phyloP scores from a whole-genome alignment of 768 basidiomycete genomes.

The Lactarius indigo region DNA sequence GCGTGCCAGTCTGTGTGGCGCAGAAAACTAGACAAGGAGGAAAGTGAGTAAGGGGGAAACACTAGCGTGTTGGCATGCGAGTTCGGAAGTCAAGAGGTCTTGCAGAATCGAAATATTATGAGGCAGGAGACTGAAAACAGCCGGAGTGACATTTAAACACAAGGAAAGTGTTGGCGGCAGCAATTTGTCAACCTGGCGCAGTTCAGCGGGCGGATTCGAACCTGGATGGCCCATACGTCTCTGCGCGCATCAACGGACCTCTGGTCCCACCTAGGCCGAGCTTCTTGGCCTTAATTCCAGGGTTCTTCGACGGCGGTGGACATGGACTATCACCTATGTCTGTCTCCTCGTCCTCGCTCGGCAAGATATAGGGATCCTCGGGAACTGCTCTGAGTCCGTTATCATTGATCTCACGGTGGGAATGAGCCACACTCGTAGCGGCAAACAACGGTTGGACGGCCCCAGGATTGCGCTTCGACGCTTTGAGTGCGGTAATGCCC shows the following conservation, averaged over 20 bases:
- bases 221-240: constrained; percentile 65
- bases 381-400: constrained; percentile 55
- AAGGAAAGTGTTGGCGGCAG: background rate
- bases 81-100: background rate
- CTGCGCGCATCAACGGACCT: constrained; percentile 52
- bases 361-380: constrained; percentile 60
- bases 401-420: constrained; percentile 48
- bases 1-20: background rate
- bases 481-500: constrained; percentile 34
- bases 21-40: background rate
- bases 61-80: background rate
- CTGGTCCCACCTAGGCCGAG: constrained; percentile 33
- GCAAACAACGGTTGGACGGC: constrained; percentile 53
- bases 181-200: constrained; percentile 27
- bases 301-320: constrained; percentile 66
- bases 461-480: constrained; percentile 64
- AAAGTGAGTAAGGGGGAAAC: background rate
- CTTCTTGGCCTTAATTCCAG: constrained; percentile 57
- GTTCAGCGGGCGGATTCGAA: constrained; percentile 35
- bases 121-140: background rate
- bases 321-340: constrained; percentile 87
- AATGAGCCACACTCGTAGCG: constrained; percentile 64
- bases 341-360: constrained; percentile 71
- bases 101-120: background rate
- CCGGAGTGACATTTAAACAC: background rate